These are phyloP conservation scores for Kingdonia uniflora DNA, from an alignment of 164 flowering plant genomes.

Conservation along the genomic window DNA sequence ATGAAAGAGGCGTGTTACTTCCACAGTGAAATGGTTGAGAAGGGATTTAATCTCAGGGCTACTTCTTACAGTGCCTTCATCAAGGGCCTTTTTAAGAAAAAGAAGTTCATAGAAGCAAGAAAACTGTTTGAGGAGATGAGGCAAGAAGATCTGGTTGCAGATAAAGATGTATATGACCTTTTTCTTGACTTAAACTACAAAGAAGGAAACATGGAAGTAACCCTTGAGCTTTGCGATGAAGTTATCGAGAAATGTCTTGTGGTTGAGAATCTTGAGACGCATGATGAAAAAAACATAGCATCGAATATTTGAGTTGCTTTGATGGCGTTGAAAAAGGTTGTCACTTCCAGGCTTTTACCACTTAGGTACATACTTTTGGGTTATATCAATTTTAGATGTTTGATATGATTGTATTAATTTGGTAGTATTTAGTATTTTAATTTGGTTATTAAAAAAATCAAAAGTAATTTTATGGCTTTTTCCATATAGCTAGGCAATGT, in stretches of 20 bases:
- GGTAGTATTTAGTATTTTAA: too few relatives aligned
- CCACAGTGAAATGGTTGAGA: constrained; percentile 18
- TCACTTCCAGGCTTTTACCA: too few relatives aligned
- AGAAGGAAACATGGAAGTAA: constrained; percentile 18
- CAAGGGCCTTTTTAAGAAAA: constrained; percentile 22
- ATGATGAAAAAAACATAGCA: too few relatives aligned
- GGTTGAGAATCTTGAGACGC: constrained; percentile 4
- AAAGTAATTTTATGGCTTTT: too few relatives aligned
- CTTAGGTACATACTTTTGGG: too few relatives aligned
- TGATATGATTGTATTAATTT: too few relatives aligned
- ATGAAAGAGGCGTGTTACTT: constrained; percentile 26
- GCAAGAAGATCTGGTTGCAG: constrained; percentile 13
- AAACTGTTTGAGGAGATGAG: constrained; percentile 25
- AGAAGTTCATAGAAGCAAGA: constrained; percentile 19
- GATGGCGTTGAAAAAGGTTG: too few relatives aligned
- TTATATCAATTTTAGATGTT: too few relatives aligned
- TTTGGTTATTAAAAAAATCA: too few relatives aligned
- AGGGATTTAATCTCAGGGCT: constrained; percentile 20
- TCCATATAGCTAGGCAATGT: too few relatives aligned
- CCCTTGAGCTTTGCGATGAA: constrained; percentile 30
- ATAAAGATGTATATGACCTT: constrained; percentile 15
- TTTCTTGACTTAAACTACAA: constrained; percentile 22
- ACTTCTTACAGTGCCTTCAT: constrained; percentile 26
- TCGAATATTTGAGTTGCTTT: too few relatives aligned
- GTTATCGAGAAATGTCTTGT: constrained; percentile 19